phyloP scores from a whole-genome alignment of 164 flowering plant genomes.

The Annona cherimola region DNA sequence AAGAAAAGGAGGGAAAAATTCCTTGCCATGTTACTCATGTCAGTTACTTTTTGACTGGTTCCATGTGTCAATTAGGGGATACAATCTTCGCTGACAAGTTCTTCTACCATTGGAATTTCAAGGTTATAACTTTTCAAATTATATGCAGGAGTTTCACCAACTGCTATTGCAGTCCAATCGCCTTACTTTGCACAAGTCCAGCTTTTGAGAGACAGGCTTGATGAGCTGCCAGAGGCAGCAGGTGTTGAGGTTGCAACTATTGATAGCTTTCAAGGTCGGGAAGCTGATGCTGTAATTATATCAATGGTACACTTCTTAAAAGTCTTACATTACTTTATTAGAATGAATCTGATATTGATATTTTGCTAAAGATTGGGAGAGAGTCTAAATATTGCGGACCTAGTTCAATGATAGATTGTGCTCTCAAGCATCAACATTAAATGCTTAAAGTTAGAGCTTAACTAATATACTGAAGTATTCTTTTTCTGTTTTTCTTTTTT shows the following conservation, averaged over 20 bases:
- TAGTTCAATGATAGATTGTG: too few relatives aligned
- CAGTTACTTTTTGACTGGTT: too few relatives aligned
- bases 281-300: slow-evolving; percentile 93
- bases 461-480: too few relatives aligned
- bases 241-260: slow-evolving; percentile 89
- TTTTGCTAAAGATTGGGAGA: not conserved
- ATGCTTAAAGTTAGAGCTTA: too few relatives aligned
- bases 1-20: too few relatives aligned
- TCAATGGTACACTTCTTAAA: slow-evolving; percentile 63
- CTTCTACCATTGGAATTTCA: not conserved
- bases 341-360: not conserved
- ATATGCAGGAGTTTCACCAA: slow-evolving; percentile 66
- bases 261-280: slow-evolving; percentile 95
- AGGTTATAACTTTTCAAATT: not conserved
- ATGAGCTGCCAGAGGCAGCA: slow-evolving; percentile 56
- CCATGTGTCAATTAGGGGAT: too few relatives aligned
- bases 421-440: too few relatives aligned
- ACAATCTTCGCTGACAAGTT: too few relatives aligned
- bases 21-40: too few relatives aligned
- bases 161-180: slow-evolving; percentile 78
- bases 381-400: too few relatives aligned
- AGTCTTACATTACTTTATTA: not conserved
- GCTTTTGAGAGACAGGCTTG: slow-evolving; percentile 76
- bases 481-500: too few relatives aligned
- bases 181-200: slow-evolving; percentile 98